A percentile compares a stretch with the other conserved stretches of the same genome.
phyloP scores from a whole-genome alignment of 164 flowering plant genomes.

The Santalum album region DNA sequence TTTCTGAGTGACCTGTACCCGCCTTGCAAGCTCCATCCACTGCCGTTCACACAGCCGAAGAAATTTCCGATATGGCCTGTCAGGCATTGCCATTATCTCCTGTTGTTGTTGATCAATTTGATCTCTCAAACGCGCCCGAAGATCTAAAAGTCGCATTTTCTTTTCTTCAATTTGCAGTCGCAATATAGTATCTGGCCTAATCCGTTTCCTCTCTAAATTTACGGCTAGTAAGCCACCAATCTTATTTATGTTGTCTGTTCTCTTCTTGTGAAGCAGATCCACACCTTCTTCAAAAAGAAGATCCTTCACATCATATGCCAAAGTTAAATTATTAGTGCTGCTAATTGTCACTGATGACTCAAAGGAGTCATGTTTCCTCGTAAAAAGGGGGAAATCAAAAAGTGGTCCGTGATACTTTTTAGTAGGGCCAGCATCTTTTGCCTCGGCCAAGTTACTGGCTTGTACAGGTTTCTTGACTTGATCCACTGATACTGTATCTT shows the following conservation, averaged over 20 bases:
- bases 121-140: constrained; percentile 81
- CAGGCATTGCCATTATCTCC: constrained; percentile 98
- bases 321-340: constrained; percentile 45
- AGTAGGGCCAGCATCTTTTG: constrained; percentile 56
- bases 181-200: constrained; percentile 87
- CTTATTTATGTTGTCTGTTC: constrained; percentile 68
- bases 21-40: constrained; percentile 74
- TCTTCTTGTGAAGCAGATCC: constrained; percentile 65
- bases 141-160: constrained; percentile 69
- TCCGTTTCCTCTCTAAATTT: constrained; percentile 87
- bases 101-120: constrained; percentile 94
- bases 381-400: constrained; percentile 89
- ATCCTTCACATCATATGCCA: constrained; percentile 86
- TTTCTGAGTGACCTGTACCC: constrained; percentile 81
- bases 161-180: constrained; percentile 88
- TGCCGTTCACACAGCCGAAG: constrained; percentile 92
- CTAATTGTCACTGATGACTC: constrained; percentile 48
- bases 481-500: constrained; percentile 28
- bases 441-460: constrained; percentile 32
- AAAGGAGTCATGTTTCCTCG: constrained; percentile 77
- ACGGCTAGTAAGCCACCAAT: constrained; percentile 73
- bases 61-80: constrained; percentile 90
- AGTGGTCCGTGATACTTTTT: constrained; percentile 95
- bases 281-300: constrained; percentile 72
- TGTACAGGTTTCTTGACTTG: constrained; percentile 60